Evolutionary conservation across 345 rosid species (phyloP).

Genomic region (Melaleuca alternifolia): DNA sequence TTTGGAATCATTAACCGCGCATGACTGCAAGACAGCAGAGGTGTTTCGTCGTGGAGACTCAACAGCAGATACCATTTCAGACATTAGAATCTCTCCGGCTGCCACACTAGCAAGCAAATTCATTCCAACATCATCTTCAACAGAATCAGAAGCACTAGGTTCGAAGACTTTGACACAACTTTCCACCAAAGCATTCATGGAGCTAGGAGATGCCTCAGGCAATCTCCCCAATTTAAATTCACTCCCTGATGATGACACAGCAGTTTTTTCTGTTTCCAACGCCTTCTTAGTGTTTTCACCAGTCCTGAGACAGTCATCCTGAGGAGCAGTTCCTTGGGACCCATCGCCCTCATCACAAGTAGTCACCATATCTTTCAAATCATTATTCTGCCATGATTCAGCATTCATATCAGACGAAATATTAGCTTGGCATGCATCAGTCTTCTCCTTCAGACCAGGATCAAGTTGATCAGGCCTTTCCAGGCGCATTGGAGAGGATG

Average conservation of each 20-base stretch:
- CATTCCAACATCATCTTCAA: slow-evolving; percentile 87
- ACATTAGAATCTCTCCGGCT: slow-evolving; percentile 69
- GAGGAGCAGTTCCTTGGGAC: slow-evolving; percentile 27
- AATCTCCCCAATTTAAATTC: slow-evolving; percentile 36
- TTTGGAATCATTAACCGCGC: slow-evolving; percentile 21
- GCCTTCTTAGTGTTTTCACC: slow-evolving; percentile 31
- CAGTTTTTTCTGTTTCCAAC: slow-evolving; percentile 28
- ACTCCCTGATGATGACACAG: slow-evolving; percentile 27
- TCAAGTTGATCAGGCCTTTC: slow-evolving; percentile 56
- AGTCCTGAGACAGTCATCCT: slow-evolving; percentile 29
- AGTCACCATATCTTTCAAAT: slow-evolving; percentile 32
- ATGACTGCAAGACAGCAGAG: slow-evolving; percentile 20
- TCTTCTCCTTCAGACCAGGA: slow-evolving; percentile 30
- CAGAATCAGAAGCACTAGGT: slow-evolving; percentile 32
- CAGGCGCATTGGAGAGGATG: slow-evolving; percentile 42
- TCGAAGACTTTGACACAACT: slow-evolving; percentile 75
- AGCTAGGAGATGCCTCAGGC: slow-evolving; percentile 51
- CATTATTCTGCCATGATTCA: slow-evolving; percentile 64
- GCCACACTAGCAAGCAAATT: slow-evolving; percentile 95
- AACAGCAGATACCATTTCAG: slow-evolving; percentile 43
- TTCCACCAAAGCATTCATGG: slow-evolving; percentile 82
- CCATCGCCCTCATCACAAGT: slow-evolving; percentile 46
- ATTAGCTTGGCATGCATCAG: slow-evolving; percentile 26
- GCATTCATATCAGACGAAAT: slow-evolving; percentile 25
- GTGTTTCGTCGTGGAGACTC: slow-evolving; percentile 33